Evolutionary conservation across 2,329 filamentous ascomycete genomes (phyloP).

Genomic region (Cordyceps pruinosa): DNA sequence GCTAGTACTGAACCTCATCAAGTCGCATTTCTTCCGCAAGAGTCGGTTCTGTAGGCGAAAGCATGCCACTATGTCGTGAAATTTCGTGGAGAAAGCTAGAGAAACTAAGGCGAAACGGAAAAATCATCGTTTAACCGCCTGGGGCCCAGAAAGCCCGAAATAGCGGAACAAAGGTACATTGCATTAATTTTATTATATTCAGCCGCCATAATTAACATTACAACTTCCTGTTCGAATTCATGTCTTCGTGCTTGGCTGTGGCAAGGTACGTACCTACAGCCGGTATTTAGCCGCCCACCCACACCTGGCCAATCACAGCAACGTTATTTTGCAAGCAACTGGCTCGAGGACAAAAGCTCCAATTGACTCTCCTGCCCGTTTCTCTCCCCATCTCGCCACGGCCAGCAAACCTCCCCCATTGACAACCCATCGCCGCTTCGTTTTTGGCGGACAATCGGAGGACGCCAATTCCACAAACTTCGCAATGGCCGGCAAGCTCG

Average conservation of each 20-base stretch:
- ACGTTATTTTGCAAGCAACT: slow-evolving; percentile 30
- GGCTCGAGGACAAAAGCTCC: slow-evolving; percentile 23
- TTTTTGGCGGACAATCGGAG: slow-evolving; percentile 1
- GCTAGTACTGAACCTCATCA: no score
- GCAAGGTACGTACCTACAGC: slow-evolving; percentile 10
- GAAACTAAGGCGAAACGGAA: no score
- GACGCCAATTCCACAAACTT: not conserved
- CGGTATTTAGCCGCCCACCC: slow-evolving; percentile 22
- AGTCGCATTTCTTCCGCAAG: no score
- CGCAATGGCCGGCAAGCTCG: slow-evolving; percentile 76
- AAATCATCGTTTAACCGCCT: no score
- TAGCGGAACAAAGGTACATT: no score
- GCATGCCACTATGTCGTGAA: no score
- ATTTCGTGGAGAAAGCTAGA: no score
- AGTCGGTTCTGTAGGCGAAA: no score
- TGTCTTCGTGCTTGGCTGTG: no score
- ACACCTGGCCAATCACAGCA: slow-evolving; percentile 24
- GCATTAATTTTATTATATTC: no score
- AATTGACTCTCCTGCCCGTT: slow-evolving; percentile 20
- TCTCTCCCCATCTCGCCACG: slow-evolving; percentile 16
- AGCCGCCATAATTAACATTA: no score
- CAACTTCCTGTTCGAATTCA: not conserved
- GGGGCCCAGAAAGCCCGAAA: no score
- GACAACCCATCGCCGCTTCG: slow-evolving; percentile 1
- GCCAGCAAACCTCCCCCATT: slow-evolving; percentile 18